A percentile compares a stretch with the other conserved stretches of the same genome.
phyloP scores from a whole-genome alignment of 306 rosid genomes.

The Vachellia collinsii region DNA sequence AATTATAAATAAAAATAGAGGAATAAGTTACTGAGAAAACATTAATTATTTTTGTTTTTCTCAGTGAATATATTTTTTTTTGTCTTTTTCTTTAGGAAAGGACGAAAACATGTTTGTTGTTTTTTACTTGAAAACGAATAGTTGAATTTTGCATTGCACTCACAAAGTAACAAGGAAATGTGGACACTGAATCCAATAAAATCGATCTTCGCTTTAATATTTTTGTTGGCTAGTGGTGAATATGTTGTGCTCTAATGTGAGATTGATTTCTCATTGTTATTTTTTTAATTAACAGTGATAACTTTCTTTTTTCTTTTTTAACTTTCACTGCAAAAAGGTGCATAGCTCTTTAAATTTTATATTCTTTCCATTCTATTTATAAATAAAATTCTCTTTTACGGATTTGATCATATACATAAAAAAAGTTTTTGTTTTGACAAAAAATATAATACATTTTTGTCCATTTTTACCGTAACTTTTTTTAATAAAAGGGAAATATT shows the following conservation, averaged over 20 bases:
- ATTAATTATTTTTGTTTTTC: neutral
- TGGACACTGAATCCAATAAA: constrained; percentile 18
- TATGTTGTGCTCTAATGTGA: constrained; percentile 7
- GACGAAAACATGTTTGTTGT: neutral
- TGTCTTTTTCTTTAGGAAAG: neutral
- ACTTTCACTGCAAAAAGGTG: neutral
- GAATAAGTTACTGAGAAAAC: neutral
- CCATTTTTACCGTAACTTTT: too few species aligned
- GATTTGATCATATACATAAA: too few species aligned
- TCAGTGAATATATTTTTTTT: neutral
- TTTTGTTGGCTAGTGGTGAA: constrained; percentile 29
- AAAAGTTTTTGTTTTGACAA: too few species aligned
- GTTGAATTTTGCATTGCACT: neutral
- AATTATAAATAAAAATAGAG: too few species aligned
- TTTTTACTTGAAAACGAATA: neutral
- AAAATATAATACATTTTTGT: too few species aligned
- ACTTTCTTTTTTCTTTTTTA: neutral
- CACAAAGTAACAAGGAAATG: neutral
- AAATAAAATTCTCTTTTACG: too few species aligned
- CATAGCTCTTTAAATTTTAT: too few species aligned
- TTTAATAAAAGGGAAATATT: too few species aligned
- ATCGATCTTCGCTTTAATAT: neutral
- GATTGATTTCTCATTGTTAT: constrained; percentile 14
- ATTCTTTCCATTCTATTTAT: too few species aligned
- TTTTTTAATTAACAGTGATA: neutral